Conservation (phyloP, 2,329 filamentous ascomycete species). For the Cercospora sp. region DNA sequence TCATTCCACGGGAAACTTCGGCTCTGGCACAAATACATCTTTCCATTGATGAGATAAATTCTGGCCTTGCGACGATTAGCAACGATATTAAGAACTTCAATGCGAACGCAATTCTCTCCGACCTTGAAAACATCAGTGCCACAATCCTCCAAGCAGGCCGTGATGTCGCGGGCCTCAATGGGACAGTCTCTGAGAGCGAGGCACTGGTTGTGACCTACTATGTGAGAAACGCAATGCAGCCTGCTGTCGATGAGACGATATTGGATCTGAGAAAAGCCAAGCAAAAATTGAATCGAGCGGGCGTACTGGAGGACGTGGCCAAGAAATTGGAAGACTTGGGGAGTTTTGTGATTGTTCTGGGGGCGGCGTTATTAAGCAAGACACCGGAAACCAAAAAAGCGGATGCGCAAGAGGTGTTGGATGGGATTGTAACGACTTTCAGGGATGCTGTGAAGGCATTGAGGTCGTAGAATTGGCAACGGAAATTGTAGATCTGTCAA, state of each 20-base stretch:
- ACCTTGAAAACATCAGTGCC: neutral
- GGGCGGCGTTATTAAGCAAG: slow-evolving; percentile 1
- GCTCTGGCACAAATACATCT: neutral
- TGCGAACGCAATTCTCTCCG: neutral
- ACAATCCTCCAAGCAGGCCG: neutral
- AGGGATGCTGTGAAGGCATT: neutral
- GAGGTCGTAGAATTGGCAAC: neutral
- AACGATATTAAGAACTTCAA: slow-evolving; percentile 3
- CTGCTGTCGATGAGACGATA: neutral
- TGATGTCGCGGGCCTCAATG: neutral
- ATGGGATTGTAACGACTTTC: neutral
- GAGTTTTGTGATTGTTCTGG: neutral
- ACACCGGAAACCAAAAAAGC: slow-evolving; percentile 5
- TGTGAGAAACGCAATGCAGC: neutral
- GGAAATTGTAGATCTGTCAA: neutral
- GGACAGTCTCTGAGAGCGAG: neutral
- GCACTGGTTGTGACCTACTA: neutral
- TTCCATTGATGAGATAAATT: neutral
- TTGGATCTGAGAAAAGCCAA: neutral
- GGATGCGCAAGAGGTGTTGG: slow-evolving; percentile 4
- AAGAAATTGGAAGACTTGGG: neutral
- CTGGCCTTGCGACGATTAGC: neutral
- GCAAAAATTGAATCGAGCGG: neutral
- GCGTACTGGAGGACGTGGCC: neutral
- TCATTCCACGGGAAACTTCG: neutral